Evolutionary conservation across 2,329 filamentous ascomycete species (phyloP).

Genomic region (Xylaria sp.): DNA sequence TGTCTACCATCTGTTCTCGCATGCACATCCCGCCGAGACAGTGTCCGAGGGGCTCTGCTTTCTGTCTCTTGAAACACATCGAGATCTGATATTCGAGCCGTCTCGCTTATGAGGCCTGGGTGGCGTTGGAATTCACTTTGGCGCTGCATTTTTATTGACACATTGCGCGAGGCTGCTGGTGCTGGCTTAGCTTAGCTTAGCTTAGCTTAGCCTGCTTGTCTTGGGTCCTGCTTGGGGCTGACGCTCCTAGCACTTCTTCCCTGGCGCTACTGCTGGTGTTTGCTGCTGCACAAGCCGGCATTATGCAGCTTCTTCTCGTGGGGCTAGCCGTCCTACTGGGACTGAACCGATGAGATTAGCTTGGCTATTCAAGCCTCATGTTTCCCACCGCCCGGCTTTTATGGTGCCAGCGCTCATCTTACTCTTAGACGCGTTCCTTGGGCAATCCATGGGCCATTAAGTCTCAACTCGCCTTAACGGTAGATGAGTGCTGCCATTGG

Average conservation of each 20-base stretch:
- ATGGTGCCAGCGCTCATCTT: not conserved
- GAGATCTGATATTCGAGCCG: constrained; percentile 9
- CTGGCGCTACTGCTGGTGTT: constrained; percentile 10
- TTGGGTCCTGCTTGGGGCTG: constrained; percentile 15
- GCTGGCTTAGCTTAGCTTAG: constrained; percentile 18
- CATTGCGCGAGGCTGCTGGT: constrained; percentile 26
- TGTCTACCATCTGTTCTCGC: constrained; percentile 19
- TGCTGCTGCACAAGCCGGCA: constrained; percentile 24
- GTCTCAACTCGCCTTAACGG: not conserved
- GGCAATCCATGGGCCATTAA: not conserved
- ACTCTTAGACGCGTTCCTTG: not conserved
- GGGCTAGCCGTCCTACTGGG: constrained; percentile 10
- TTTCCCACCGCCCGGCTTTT: constrained; percentile 2
- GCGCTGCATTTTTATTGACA: constrained; percentile 14
- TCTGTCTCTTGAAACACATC: constrained; percentile 18
- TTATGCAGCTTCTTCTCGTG: constrained; percentile 34
- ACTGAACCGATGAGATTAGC: constrained; percentile 9
- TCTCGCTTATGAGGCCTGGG: not conserved
- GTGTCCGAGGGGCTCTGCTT: constrained; percentile 11
- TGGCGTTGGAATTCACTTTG: constrained; percentile 1
- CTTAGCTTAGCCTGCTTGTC: constrained; percentile 17
- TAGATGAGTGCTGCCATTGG: not conserved
- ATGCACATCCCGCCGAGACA: constrained; percentile 30
- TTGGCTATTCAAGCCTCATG: constrained; percentile 19
- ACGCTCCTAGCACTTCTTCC: constrained; percentile 16